Conservation (phyloP, 2,329 filamentous ascomycete species). For the Cladosporium austrohemisphaericum region DNA sequence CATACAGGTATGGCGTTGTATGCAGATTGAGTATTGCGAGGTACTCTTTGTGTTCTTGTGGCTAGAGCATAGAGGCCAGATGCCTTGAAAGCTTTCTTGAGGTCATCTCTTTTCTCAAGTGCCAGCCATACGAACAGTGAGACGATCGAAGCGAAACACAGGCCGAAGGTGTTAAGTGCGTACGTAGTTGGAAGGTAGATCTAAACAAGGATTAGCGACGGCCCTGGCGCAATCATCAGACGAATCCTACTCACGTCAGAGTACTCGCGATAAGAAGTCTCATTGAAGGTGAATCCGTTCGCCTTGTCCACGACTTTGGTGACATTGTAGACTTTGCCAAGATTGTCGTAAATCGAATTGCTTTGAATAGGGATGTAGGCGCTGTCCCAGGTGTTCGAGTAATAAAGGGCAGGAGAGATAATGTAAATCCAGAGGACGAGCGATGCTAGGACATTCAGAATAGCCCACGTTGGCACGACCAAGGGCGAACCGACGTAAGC, state of each 20-base stretch:
- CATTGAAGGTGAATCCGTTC: slow-evolving; percentile 71
- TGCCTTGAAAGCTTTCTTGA: slow-evolving; percentile 25
- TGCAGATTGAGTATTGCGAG: slow-evolving; percentile 60
- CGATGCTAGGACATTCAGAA: slow-evolving; percentile 42
- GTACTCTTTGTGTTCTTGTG: slow-evolving; percentile 10
- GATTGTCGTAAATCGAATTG: slow-evolving; percentile 80
- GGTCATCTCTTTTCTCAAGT: slow-evolving; percentile 37
- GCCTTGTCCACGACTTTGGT: slow-evolving; percentile 66
- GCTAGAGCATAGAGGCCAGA: background rate
- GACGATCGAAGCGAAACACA: slow-evolving; percentile 38
- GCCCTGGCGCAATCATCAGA: background rate
- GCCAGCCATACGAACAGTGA: slow-evolving; percentile 34
- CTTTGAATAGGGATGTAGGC: slow-evolving; percentile 86
- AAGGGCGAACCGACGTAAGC: slow-evolving; percentile 75
- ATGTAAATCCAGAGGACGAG: slow-evolving; percentile 45
- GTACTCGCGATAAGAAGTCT: slow-evolving; percentile 70
- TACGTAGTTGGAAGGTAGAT: slow-evolving; percentile 37
- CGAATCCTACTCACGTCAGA: background rate
- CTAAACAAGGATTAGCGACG: slow-evolving; percentile 21
- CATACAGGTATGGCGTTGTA: slow-evolving; percentile 77
- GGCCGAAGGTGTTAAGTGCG: slow-evolving; percentile 35
- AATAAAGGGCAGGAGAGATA: slow-evolving; percentile 42
- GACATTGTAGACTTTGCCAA: slow-evolving; percentile 74
- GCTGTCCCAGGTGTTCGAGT: slow-evolving; percentile 63
- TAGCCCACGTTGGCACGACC: slow-evolving; percentile 36